Conservation (phyloP, 345 rosid genomes). For the Camelina sativa region DNA sequence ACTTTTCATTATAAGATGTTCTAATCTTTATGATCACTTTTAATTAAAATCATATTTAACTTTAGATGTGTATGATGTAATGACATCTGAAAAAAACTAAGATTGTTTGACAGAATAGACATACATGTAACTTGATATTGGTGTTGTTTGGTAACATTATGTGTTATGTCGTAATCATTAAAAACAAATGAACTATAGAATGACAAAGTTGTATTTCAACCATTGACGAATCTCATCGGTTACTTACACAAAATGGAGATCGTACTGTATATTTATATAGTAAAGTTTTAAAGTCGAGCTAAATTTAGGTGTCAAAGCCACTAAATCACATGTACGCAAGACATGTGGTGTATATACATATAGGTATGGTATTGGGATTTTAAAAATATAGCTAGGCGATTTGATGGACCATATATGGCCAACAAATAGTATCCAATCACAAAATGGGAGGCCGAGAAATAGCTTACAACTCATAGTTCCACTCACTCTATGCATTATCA, state of each 20-base stretch:
- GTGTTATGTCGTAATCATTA: constrained; percentile 5
- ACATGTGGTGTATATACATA: constrained; percentile 34
- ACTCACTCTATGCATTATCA: constrained; percentile 43
- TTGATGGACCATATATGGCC: constrained; percentile 44
- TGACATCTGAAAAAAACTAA: constrained; percentile 3
- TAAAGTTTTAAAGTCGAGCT: constrained; percentile 36
- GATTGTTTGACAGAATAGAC: neutral
- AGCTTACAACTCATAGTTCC: constrained; percentile 47
- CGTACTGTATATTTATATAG: neutral
- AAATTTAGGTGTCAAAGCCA: constrained; percentile 45
- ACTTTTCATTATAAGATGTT: neutral
- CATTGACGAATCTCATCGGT: constrained; percentile 8
- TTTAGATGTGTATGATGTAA: constrained; percentile 26
- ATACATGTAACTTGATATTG: constrained; percentile 1
- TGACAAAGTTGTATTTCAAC: neutral
- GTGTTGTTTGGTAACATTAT: constrained; percentile 30
- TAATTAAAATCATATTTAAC: neutral
- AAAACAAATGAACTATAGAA: neutral
- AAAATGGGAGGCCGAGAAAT: constrained; percentile 39
- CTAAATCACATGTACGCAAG: constrained; percentile 41
- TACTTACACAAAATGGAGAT: constrained; percentile 26
- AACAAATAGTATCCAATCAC: constrained; percentile 46
- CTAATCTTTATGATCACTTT: constrained; percentile 17
- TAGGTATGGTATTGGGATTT: constrained; percentile 47
- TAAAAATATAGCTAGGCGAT: constrained; percentile 33